A percentile compares a stretch with the other conserved stretches of the same genome.
phyloP scores from a whole-genome alignment of 2,329 filamentous ascomycete species.

The Verticillium zaregamsianum region DNA sequence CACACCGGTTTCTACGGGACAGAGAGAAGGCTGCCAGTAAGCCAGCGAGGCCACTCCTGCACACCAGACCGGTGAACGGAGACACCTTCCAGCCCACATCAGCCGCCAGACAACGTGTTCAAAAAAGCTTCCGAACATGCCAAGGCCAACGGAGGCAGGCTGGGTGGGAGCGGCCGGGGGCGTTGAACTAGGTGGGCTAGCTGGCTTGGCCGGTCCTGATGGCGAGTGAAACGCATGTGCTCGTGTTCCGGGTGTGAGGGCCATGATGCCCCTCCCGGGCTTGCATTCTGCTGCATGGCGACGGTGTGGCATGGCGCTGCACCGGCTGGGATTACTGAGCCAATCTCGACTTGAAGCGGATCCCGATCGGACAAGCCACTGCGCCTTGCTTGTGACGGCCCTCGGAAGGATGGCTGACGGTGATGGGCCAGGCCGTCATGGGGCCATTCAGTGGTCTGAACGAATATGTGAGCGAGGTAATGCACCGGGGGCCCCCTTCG shows the following conservation, averaged over 20 bases:
- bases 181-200: background rate
- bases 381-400: background rate
- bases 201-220: background rate
- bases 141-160: background rate
- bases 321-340: background rate
- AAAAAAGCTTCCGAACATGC: background rate
- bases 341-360: background rate
- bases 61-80: background rate
- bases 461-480: background rate
- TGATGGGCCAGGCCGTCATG: background rate
- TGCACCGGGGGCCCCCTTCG: background rate
- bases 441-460: background rate
- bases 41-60: background rate
- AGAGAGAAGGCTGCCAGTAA: background rate
- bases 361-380: background rate
- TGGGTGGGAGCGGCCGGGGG: background rate
- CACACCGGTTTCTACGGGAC: background rate
- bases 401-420: background rate
- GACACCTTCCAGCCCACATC: background rate
- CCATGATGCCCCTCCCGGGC: background rate
- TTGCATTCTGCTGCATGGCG: background rate
- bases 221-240: background rate
- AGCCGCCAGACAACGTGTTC: background rate
- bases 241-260: background rate
- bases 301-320: background rate